Percentiles rank a stretch among this genome's conserved stretches.
Evolutionary conservation across 2,329 filamentous ascomycete genomes (phyloP).

Genomic region (Ophiosphaerella korrae): DNA sequence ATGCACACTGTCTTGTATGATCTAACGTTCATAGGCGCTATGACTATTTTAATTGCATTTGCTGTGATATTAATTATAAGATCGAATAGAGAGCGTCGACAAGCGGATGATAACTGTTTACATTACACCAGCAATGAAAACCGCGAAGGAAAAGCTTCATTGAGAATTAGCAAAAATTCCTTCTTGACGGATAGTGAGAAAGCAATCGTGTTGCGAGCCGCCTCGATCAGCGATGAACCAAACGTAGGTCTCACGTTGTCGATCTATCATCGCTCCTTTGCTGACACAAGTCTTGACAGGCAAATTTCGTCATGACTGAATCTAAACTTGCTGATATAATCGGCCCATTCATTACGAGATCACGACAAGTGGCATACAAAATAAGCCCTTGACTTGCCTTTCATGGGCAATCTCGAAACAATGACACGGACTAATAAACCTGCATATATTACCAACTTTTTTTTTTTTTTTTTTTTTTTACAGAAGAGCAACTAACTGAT

Average conservation of each 20-base stretch:
- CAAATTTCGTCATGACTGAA: background rate
- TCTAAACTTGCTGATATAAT: constrained; percentile 9
- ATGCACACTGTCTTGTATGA: background rate
- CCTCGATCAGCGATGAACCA: constrained; percentile 8
- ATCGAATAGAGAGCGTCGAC: constrained; percentile 3
- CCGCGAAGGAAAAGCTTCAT: background rate
- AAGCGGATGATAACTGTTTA: constrained; percentile 1
- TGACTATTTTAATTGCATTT: constrained; percentile 11
- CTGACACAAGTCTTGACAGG: background rate
- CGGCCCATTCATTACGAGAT: constrained; percentile 13
- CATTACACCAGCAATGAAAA: background rate
- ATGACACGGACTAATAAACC: background rate
- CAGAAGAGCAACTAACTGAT: background rate
- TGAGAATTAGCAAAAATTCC: background rate
- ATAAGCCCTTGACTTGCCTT: constrained; percentile 10
- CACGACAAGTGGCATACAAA: constrained; percentile 15
- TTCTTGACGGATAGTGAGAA: constrained; percentile 16
- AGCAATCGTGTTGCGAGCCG: constrained; percentile 14
- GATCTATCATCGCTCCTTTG: background rate
- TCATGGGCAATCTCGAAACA: background rate
- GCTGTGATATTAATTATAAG: constrained; percentile 6
- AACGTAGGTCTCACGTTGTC: constrained; percentile 6
- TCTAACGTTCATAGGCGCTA: constrained; percentile 5
- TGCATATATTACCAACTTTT: too few relatives aligned
- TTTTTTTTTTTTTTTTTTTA: too few relatives aligned